phyloP scores from a whole-genome alignment of 176 grass and related monocot genomes.

The Oryza brachyantha region DNA sequence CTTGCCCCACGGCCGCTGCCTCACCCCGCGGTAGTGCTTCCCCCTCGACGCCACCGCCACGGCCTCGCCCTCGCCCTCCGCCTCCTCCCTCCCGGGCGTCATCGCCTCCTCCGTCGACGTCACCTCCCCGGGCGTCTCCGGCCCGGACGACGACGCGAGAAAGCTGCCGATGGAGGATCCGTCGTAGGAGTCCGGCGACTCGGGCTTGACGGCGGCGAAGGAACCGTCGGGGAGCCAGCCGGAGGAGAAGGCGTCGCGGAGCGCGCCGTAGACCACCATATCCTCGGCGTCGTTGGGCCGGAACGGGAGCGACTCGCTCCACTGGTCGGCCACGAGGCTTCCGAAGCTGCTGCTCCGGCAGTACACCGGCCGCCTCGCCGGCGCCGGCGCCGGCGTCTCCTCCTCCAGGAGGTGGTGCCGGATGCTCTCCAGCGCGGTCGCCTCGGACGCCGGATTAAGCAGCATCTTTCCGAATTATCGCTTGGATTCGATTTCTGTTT shows the following conservation, averaged over 20 bases:
- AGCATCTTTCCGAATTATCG: conserved; percentile 9
- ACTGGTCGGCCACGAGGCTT: conserved; percentile 73
- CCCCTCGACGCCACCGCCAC: conserved; percentile 20
- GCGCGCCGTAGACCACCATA: conserved; percentile 72
- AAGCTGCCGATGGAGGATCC: conserved; percentile 19
- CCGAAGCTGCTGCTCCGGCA: conserved; percentile 71
- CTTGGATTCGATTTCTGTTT: background rate
- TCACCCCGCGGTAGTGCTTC: conserved; percentile 70
- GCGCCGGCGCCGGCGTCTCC: background rate
- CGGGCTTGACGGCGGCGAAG: conserved; percentile 53
- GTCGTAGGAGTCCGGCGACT: conserved; percentile 28
- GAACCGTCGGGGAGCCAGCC: conserved; percentile 74
- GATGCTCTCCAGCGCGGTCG: conserved; percentile 41
- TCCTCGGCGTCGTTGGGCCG: conserved; percentile 82
- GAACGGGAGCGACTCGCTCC: conserved; percentile 80
- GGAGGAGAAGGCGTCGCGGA: conserved; percentile 63
- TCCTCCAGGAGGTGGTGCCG: conserved; percentile 68
- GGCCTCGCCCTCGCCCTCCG: background rate
- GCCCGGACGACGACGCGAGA: background rate
- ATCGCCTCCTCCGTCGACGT: background rate
- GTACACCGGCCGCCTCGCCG: conserved; percentile 39
- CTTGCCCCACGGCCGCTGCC: conserved; percentile 96
- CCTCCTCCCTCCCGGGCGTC: background rate
- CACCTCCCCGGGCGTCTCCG: background rate
- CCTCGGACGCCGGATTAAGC: conserved; percentile 7